These are phyloP conservation scores for Lentinula edodes DNA, from an alignment of 768 basidiomycete species.

Conservation along the genomic window DNA sequence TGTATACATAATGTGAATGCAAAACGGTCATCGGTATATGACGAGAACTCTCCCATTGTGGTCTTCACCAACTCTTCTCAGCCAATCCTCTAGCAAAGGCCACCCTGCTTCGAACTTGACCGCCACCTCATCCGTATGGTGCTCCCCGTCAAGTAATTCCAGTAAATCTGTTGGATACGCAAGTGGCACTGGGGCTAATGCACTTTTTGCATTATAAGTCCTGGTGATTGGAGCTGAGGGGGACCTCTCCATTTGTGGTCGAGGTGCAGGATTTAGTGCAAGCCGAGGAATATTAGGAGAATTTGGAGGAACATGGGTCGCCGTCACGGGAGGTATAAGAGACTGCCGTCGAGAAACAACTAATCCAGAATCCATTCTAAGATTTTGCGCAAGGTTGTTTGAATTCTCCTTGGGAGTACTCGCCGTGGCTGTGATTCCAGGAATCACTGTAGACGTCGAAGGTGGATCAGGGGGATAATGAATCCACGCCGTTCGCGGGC, in stretches of 20 bases:
- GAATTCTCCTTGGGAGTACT: constrained; percentile 9
- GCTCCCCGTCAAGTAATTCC: constrained; percentile 76
- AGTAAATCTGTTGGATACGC: constrained; percentile 55
- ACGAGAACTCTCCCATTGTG: constrained; percentile 68
- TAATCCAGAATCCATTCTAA: background rate
- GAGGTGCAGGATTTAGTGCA: constrained; percentile 23
- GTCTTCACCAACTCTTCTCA: constrained; percentile 54
- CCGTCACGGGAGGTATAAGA: constrained; percentile 23
- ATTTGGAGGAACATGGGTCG: constrained; percentile 25
- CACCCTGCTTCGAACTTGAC: constrained; percentile 79
- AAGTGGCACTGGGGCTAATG: constrained; percentile 13
- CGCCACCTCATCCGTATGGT: constrained; percentile 88
- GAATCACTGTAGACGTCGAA: constrained; percentile 20
- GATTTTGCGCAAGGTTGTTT: background rate
- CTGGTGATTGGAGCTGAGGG: constrained; percentile 48
- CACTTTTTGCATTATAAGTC: constrained; percentile 12
- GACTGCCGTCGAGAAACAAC: constrained; percentile 30
- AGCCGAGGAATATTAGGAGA: constrained; percentile 22
- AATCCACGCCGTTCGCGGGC: constrained; percentile 41
- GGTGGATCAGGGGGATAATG: constrained; percentile 39
- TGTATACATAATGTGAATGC: constrained; percentile 15
- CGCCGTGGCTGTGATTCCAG: constrained; percentile 10
- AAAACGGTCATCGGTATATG: constrained; percentile 55
- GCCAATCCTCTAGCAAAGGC: constrained; percentile 74
- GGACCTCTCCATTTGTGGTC: constrained; percentile 50